Conservation (phyloP, 257 asterid species). For the Ligustrum vulgare region DNA sequence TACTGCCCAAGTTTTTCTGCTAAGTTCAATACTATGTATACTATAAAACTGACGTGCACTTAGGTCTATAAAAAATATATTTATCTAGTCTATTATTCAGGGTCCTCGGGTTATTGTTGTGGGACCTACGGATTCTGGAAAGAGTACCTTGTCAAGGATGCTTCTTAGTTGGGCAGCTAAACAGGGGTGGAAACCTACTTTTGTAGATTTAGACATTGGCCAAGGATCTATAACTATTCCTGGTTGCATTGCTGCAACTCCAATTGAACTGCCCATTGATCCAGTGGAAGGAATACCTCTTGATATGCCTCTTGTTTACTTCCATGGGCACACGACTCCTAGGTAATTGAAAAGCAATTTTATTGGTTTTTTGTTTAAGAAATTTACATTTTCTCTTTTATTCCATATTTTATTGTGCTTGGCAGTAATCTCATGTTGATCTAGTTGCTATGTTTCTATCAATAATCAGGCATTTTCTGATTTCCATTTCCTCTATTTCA, state of each 20-base stretch:
- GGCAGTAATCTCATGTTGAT: background rate
- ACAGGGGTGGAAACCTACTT: slow-evolving; percentile 99
- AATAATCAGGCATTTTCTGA: slow-evolving; percentile 8
- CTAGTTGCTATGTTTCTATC: background rate
- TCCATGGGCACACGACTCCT: slow-evolving; percentile 86
- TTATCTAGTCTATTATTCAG: slow-evolving; percentile 37
- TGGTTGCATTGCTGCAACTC: slow-evolving; percentile 94
- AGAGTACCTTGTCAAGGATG: slow-evolving; percentile 93
- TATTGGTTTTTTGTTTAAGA: background rate
- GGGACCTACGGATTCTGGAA: slow-evolving; percentile 98
- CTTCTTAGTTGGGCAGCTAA: slow-evolving; percentile 99
- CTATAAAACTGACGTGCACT: background rate
- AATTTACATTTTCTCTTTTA: slow-evolving; percentile 11
- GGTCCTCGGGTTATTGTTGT: slow-evolving; percentile 98
- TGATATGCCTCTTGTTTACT: slow-evolving; percentile 96
- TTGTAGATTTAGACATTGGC: slow-evolving; percentile 95
- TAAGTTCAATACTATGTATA: too few species aligned
- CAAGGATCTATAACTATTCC: slow-evolving; percentile 97
- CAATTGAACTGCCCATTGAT: slow-evolving; percentile 90
- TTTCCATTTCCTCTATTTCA: slow-evolving; percentile 4
- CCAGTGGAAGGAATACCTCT: slow-evolving; percentile 98
- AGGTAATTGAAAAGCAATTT: slow-evolving; percentile 40
- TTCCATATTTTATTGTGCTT: background rate
- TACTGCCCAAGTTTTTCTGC: background rate
- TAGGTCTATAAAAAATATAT: background rate